Conservation (phyloP, 805 yeast species). For the Candida hungchunana region DNA sequence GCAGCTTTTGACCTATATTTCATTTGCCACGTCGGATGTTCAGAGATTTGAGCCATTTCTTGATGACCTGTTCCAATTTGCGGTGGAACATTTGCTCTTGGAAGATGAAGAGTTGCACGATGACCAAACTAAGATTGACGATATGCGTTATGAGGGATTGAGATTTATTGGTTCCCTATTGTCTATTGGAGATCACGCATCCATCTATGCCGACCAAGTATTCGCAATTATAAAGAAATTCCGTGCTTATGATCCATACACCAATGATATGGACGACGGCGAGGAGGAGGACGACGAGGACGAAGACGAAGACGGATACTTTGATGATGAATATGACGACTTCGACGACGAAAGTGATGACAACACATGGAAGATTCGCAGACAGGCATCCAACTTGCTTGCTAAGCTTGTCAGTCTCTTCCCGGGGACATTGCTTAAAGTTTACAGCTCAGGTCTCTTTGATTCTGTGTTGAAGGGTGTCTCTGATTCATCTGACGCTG, state of each 20-base stretch:
- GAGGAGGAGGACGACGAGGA: constrained; percentile 37
- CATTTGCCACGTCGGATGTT: constrained; percentile 28
- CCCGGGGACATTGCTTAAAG: constrained; percentile 33
- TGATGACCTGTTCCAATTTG: constrained; percentile 20
- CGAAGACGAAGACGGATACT: no score
- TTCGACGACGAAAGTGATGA: constrained; percentile 42
- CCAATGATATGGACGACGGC: constrained; percentile 30
- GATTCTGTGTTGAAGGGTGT: constrained; percentile 32
- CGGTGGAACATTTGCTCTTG: constrained; percentile 25
- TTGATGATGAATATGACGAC: constrained; percentile 37
- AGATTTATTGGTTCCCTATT: constrained; percentile 36
- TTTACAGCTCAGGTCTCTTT: constrained; percentile 32
- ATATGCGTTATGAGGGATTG: constrained; percentile 48
- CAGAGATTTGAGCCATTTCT: constrained; percentile 20
- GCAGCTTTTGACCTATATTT: constrained; percentile 19
- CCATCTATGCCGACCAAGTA: constrained; percentile 26
- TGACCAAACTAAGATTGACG: constrained; percentile 38
- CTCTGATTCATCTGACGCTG: constrained; percentile 44
- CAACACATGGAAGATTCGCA: constrained; percentile 60
- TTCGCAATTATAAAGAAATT: constrained; percentile 31
- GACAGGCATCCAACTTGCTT: constrained; percentile 43
- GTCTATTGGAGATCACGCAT: constrained; percentile 34
- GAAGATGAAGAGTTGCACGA: constrained; percentile 34
- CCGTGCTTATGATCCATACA: constrained; percentile 44
- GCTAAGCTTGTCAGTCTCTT: constrained; percentile 34